Evolutionary conservation across 345 rosid species (phyloP).

Genomic region (Populus ilicifolia): DNA sequence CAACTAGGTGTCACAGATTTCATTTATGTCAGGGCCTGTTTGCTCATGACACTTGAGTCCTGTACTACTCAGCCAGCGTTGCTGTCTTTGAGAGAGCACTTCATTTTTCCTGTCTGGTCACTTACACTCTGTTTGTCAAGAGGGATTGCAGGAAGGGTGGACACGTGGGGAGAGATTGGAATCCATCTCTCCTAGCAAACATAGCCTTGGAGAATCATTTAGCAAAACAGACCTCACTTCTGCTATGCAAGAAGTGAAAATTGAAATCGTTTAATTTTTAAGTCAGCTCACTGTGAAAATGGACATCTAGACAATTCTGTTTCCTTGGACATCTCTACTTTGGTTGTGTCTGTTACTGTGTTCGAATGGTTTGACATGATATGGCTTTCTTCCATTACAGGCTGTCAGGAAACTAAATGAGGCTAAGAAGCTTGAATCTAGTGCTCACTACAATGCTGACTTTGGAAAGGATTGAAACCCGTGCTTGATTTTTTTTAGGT

Average conservation of each 20-base stretch:
- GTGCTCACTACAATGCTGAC: conserved; percentile 78
- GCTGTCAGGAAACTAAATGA: conserved; percentile 91
- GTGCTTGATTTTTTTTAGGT: neutral
- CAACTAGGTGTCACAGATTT: neutral
- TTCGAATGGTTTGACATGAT: neutral
- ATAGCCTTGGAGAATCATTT: neutral
- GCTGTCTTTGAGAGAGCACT: neutral
- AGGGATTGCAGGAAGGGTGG: no score
- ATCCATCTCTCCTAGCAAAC: no score
- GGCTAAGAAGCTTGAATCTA: conserved; percentile 97
- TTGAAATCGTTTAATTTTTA: neutral
- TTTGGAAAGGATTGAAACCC: conserved; percentile 70
- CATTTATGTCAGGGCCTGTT: neutral
- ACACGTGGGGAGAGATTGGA: no score
- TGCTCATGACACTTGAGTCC: neutral
- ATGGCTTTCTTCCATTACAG: conserved; percentile 30
- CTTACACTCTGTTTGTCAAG: no score
- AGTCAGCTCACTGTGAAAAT: neutral
- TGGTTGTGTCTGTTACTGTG: neutral
- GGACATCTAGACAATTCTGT: neutral
- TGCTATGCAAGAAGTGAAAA: neutral
- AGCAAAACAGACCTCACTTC: neutral
- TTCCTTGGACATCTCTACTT: neutral
- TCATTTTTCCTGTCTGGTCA: neutral
- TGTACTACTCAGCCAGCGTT: neutral